Conservation (phyloP, 1,284 basidiomycete species). For the Cutaneotrichosporon sp. region DNA sequence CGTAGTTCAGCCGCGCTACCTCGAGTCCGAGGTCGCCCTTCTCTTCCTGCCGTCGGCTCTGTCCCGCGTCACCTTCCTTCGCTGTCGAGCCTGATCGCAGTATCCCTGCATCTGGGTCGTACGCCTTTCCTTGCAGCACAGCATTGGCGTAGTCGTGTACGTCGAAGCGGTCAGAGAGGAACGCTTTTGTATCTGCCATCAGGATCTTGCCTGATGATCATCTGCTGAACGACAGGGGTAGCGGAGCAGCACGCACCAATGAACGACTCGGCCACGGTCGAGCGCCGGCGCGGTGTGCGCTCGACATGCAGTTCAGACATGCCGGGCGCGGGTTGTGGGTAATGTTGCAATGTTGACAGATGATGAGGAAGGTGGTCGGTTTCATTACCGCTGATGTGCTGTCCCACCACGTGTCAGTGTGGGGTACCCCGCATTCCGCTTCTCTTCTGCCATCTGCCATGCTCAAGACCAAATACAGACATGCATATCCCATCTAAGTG, state of each 20-base stretch:
- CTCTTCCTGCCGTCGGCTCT: constrained; percentile 24
- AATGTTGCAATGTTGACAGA: background rate
- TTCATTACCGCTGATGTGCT: background rate
- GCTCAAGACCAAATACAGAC: background rate
- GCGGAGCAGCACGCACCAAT: constrained; percentile 17
- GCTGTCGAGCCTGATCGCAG: constrained; percentile 2
- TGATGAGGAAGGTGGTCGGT: background rate
- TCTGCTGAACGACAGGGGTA: background rate
- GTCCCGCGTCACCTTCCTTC: constrained; percentile 11
- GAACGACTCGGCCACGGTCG: constrained; percentile 21
- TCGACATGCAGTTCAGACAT: constrained; percentile 13
- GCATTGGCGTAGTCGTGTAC: constrained; percentile 85
- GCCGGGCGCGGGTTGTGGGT: background rate
- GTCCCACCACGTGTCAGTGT: background rate
- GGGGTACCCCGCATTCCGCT: background rate
- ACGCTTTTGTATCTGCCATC: constrained; percentile 48
- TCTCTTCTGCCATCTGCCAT: background rate
- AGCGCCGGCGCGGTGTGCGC: constrained; percentile 15
- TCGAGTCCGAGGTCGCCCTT: constrained; percentile 84
- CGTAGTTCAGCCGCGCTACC: constrained; percentile 75
- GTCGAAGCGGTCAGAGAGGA: constrained; percentile 65
- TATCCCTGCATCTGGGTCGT: constrained; percentile 55
- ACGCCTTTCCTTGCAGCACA: constrained; percentile 73
- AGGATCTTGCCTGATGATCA: background rate
- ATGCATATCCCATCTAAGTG: constrained; percentile 1